Percentiles rank a stretch among this genome's conserved stretches.
Conservation (phyloP, 257 asterid species). For the Gentiana macrophylla region DNA sequence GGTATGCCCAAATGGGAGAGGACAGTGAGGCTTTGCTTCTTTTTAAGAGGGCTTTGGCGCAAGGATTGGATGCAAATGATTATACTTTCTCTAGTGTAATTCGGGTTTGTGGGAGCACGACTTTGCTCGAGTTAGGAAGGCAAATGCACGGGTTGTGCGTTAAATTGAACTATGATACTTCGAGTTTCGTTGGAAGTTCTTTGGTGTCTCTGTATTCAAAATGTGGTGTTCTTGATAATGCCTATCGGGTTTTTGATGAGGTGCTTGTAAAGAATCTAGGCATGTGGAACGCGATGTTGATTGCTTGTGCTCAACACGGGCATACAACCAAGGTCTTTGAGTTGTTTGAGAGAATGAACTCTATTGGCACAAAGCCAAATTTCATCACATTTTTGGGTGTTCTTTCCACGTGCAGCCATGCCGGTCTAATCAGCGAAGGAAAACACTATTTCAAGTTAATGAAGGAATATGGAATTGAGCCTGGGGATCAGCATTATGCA, state of each 20-base stretch:
- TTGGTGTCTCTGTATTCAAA: constrained; percentile 74
- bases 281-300: constrained; percentile 69
- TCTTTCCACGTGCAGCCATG: constrained; percentile 77
- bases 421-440: constrained; percentile 62
- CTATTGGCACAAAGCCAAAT: constrained; percentile 46
- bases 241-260: constrained; percentile 57
- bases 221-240: constrained; percentile 59
- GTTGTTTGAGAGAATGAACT: constrained; percentile 42
- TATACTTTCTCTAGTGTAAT: constrained; percentile 71
- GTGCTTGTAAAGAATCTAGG: constrained; percentile 51
- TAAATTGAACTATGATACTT: constrained; percentile 39
- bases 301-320: constrained; percentile 75
- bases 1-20: constrained; percentile 66
- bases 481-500: constrained; percentile 74
- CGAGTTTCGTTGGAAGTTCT: constrained; percentile 65
- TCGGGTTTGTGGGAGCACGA: constrained; percentile 74
- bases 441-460: constrained; percentile 47
- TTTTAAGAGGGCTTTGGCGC: constrained; percentile 50
- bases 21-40: constrained; percentile 61
- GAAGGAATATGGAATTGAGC: constrained; percentile 51
- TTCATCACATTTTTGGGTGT: constrained; percentile 57
- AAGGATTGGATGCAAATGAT: constrained; percentile 57
- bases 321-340: constrained; percentile 46
- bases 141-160: constrained; percentile 70
- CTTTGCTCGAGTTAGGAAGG: constrained; percentile 61